These are phyloP conservation scores for Apiospora arundinis DNA, from an alignment of 2,329 filamentous ascomycete species.

Conservation along the genomic window DNA sequence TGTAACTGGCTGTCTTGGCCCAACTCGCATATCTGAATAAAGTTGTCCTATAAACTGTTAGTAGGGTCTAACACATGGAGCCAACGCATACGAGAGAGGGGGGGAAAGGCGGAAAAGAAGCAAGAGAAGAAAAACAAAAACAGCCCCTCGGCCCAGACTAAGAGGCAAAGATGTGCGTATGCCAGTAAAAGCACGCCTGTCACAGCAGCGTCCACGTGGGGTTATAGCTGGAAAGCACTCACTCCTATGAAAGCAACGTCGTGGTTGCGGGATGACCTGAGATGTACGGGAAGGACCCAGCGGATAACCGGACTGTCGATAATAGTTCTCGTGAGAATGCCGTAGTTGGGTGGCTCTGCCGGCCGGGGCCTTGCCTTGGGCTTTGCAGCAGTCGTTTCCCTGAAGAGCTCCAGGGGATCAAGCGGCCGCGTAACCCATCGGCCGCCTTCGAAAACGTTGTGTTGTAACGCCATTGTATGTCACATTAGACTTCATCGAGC, in stretches of 20 bases:
- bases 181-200: not conserved
- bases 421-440: slow-evolving; percentile 63
- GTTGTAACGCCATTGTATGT: slow-evolving; percentile 56
- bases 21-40: slow-evolving; percentile 81
- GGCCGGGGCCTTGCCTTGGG: slow-evolving; percentile 38
- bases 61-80: slow-evolving; percentile 10
- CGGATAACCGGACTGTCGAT: slow-evolving; percentile 77
- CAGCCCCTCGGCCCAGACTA: not conserved
- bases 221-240: slow-evolving; percentile 29
- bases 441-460: slow-evolving; percentile 59
- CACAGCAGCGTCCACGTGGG: not conserved
- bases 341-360: slow-evolving; percentile 60
- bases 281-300: slow-evolving; percentile 79
- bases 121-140: not conserved
- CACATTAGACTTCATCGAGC: slow-evolving; percentile 17
- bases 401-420: slow-evolving; percentile 43
- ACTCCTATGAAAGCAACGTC: slow-evolving; percentile 88
- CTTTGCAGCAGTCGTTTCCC: slow-evolving; percentile 42
- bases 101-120: not conserved
- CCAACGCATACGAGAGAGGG: not conserved
- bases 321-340: slow-evolving; percentile 79
- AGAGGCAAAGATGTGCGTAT: not conserved
- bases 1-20: slow-evolving; percentile 72
- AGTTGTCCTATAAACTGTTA: slow-evolving; percentile 65
- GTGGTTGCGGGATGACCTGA: slow-evolving; percentile 73